These are phyloP conservation scores for Russula earlei DNA, from an alignment of 768 basidiomycete species.

Conservation along the genomic window DNA sequence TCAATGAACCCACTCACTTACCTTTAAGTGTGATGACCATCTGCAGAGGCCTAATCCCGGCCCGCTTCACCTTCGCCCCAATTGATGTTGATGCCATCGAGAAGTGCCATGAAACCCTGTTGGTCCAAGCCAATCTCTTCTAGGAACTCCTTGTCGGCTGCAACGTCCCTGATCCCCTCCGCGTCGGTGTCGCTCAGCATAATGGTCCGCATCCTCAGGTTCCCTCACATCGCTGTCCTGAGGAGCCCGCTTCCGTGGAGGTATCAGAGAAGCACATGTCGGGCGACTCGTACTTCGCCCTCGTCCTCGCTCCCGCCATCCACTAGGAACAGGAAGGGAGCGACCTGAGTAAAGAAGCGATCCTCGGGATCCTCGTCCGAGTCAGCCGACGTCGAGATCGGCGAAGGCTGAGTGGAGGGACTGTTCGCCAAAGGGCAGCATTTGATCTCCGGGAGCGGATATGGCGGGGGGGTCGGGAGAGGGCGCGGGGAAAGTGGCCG, in stretches of 20 bases:
- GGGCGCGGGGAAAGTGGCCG: neutral
- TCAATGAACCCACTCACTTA: neutral
- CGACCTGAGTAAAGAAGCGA: neutral
- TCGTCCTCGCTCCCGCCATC: neutral
- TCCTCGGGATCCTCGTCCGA: neutral
- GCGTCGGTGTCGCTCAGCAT: conserved; percentile 6
- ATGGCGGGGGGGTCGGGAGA: neutral
- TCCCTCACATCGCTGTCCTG: neutral
- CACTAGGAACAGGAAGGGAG: neutral
- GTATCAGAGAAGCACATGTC: neutral
- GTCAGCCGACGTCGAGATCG: too few relatives aligned
- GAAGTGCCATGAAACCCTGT: conserved; percentile 1
- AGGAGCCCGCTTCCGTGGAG: too few relatives aligned
- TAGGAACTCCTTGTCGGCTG: conserved; percentile 21
- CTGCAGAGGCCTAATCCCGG: neutral
- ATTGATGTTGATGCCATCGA: neutral
- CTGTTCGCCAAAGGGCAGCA: neutral
- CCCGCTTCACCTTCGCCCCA: neutral
- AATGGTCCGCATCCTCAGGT: neutral
- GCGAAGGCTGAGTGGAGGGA: neutral
- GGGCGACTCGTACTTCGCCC: neutral
- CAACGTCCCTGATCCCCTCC: conserved; percentile 20
- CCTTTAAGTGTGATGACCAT: neutral
- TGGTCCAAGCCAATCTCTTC: conserved; percentile 7
- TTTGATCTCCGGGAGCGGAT: neutral